phyloP scores from a whole-genome alignment of 257 asterid species.

The Fraxinus anomala region DNA sequence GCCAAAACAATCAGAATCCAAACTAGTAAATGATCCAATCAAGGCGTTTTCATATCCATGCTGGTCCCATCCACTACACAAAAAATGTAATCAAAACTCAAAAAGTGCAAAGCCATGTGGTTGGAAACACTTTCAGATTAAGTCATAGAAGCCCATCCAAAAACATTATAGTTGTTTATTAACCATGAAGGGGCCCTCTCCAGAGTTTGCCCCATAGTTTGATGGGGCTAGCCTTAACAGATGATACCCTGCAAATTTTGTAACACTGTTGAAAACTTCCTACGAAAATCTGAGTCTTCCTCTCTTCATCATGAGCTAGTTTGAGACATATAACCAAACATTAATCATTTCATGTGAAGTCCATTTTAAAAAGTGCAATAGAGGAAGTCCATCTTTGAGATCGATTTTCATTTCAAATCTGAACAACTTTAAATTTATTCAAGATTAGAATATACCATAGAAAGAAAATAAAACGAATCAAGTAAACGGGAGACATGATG shows the following conservation, averaged over 20 bases:
- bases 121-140: constrained; percentile 1
- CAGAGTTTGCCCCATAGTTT: background rate
- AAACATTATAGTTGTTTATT: background rate
- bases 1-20: constrained; percentile 14
- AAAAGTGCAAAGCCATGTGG: background rate
- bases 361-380: background rate
- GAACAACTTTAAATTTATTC: background rate
- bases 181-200: background rate
- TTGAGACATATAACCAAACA: background rate
- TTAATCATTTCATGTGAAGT: background rate
- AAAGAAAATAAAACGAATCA: background rate
- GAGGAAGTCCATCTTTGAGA: background rate
- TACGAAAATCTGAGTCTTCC: background rate
- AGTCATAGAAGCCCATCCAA: background rate
- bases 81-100: background rate
- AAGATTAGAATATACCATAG: background rate
- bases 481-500: background rate
- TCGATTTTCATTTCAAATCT: background rate
- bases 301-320: background rate
- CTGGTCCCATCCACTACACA: background rate
- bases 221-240: background rate
- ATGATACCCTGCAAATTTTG: background rate
- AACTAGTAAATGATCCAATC: background rate
- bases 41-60: background rate
- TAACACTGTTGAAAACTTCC: background rate